These are phyloP conservation scores for Huntiella savannae DNA, from an alignment of 2,329 filamentous ascomycete genomes.

Conservation along the genomic window DNA sequence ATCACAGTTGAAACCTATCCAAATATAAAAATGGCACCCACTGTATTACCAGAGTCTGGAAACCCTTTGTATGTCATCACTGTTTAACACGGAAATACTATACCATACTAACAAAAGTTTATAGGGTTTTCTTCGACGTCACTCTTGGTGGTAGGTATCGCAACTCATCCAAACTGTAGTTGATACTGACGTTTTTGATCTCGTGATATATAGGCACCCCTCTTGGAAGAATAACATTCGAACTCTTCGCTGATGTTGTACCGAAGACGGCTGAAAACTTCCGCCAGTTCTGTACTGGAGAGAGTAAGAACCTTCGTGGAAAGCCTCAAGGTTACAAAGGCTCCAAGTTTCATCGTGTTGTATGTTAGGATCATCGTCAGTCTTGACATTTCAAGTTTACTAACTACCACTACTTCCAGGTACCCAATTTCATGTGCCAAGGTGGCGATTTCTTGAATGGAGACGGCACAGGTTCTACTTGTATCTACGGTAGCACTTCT, in stretches of 20 bases:
- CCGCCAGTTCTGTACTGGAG: slow-evolving; percentile 88
- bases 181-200: not conserved
- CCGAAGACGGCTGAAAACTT: slow-evolving; percentile 93
- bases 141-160: slow-evolving; percentile 49
- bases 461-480: slow-evolving; percentile 73
- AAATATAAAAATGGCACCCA: slow-evolving; percentile 22
- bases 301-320: slow-evolving; percentile 60
- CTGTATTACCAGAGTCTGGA: slow-evolving; percentile 26
- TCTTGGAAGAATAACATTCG: slow-evolving; percentile 72
- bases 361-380: slow-evolving; percentile 19
- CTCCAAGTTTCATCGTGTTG: slow-evolving; percentile 82
- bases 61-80: slow-evolving; percentile 26
- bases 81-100: not conserved
- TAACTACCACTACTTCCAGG: slow-evolving; percentile 29
- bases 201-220: slow-evolving; percentile 44
- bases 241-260: slow-evolving; percentile 70
- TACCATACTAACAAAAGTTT: not conserved
- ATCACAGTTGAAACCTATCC: not conserved
- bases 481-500: slow-evolving; percentile 67
- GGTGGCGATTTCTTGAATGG: slow-evolving; percentile 90
- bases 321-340: slow-evolving; percentile 86
- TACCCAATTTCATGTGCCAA: slow-evolving; percentile 94
- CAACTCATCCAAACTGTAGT: not conserved
- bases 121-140: slow-evolving; percentile 55
- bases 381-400: not conserved